Evolutionary conservation across 2,329 filamentous ascomycete genomes (phyloP), one percentile per base, ranked within the genome.

Genomic region (Alternaria brassicicola): DNA sequence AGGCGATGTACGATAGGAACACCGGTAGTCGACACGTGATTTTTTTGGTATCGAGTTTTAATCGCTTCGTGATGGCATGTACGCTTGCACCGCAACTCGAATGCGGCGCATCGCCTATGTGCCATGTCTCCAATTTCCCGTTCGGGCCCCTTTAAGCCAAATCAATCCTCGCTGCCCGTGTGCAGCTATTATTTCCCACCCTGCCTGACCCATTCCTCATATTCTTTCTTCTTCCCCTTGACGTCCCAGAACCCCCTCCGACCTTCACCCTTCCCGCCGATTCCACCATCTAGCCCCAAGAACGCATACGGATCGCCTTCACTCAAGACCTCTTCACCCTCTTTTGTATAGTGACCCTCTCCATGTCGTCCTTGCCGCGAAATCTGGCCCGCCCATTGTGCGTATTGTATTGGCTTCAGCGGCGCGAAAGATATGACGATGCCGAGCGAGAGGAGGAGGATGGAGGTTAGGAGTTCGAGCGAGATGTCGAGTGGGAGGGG

Each of bases 201-300:
- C 41, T 55, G 59, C 57, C 53, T 62, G 3, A 61, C 90, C 78
- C 93, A 88, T 64, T 97, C 91, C 78, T 97, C 91, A 78, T 93
- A 85, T 73, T 98, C 98, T 13, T 90, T 89, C 51, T 89, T 88
- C 67, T 95, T 84, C 59, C 89, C 90, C 77, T 92, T 88, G 63
- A 98, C 91, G 79, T 99, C 92, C 80, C 92, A 85, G 71, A 98
- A 99, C 1, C 92, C 89, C 45, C 88, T 87, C 66, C 95, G 83
- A 59, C 91, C 89, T 79, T 98, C 94, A 2, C 67, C 68, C 41
- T 67, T 71, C 28, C 89, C 66, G 58, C 94, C 68, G 57, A 75
- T 83, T 59, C 90, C 89, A 2, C 57, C 62, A 55, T 76, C 71
- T 12, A 77, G 53, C 1, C 73, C 73, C 59, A 97, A 78, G 43